phyloP scores from a whole-genome alignment of 2,329 filamentous ascomycete genomes.

The Trichoderma citrinoviride region DNA sequence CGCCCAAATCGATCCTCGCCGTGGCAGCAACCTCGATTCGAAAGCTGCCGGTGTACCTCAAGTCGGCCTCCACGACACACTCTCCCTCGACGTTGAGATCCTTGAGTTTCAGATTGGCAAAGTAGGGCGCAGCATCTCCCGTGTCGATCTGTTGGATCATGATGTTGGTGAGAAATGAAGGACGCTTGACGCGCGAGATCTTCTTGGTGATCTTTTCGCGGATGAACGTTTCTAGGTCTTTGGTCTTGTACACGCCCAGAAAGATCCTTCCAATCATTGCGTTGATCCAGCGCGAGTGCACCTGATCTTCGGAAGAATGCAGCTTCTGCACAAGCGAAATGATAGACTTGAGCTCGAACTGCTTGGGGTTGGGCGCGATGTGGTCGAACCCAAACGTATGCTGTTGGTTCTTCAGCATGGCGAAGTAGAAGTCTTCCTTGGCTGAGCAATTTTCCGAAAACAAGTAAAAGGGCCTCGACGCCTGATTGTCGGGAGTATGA shows the following conservation, averaged over 20 bases:
- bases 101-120: constrained; percentile 83
- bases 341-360: constrained; percentile 81
- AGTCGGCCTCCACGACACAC: constrained; percentile 79
- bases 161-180: constrained; percentile 82
- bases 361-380: constrained; percentile 61
- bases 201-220: constrained; percentile 91
- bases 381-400: constrained; percentile 57
- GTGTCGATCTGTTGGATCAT: constrained; percentile 80
- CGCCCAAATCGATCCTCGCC: constrained; percentile 83
- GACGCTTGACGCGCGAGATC: constrained; percentile 89
- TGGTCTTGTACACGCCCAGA: constrained; percentile 80
- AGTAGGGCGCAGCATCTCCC: constrained; percentile 80
- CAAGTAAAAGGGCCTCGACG: constrained; percentile 82
- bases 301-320: constrained; percentile 86
- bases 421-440: constrained; percentile 98
- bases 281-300: constrained; percentile 92
- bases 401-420: constrained; percentile 80
- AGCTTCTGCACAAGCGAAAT: constrained; percentile 86
- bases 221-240: constrained; percentile 75
- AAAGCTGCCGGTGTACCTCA: constrained; percentile 87
- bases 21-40: constrained; percentile 89
- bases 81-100: constrained; percentile 92
- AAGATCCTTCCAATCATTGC: constrained; percentile 86
- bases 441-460: constrained; percentile 95
- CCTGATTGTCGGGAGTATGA: constrained; percentile 51